Evolutionary conservation across 1,139 yeast species (phyloP).

Genomic region (Taphrina deformans): DNA sequence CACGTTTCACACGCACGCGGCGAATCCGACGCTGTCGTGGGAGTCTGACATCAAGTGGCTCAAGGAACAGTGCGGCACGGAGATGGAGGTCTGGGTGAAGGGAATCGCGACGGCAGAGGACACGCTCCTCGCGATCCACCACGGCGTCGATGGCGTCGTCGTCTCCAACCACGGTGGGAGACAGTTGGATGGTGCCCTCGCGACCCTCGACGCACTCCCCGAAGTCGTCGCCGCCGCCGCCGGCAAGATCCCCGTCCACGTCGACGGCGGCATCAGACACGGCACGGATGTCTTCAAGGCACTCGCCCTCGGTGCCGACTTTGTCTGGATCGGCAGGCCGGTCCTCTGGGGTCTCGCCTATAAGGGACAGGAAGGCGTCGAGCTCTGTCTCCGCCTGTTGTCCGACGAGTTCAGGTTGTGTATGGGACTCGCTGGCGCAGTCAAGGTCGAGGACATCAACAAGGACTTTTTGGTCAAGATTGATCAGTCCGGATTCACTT

Average conservation of each 20-base stretch:
- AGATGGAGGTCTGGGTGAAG: constrained; percentile 50
- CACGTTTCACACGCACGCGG: constrained; percentile 34
- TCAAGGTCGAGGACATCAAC: constrained; percentile 36
- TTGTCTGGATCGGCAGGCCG: constrained; percentile 70
- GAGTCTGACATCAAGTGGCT: constrained; percentile 53
- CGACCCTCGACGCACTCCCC: constrained; percentile 64
- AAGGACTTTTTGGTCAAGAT: constrained; percentile 35
- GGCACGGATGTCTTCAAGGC: constrained; percentile 71
- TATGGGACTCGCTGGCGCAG: constrained; percentile 43
- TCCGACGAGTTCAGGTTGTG: constrained; percentile 44
- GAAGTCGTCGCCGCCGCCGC: constrained; percentile 56
- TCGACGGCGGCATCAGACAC: constrained; percentile 69
- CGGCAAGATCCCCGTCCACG: constrained; percentile 57
- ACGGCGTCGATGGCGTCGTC: constrained; percentile 63
- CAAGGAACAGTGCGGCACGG: constrained; percentile 43
- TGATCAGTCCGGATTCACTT: constrained; percentile 14
- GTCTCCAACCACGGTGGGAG: constrained; percentile 73
- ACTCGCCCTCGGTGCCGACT: constrained; percentile 68
- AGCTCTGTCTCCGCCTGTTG: constrained; percentile 43
- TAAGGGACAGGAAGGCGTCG: constrained; percentile 67
- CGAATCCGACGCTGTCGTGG: constrained; percentile 55
- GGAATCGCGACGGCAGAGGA: constrained; percentile 65
- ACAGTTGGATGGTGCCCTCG: constrained; percentile 62
- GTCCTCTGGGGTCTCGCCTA: constrained; percentile 65
- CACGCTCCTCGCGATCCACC: constrained; percentile 57